Base-by-base conservation (phyloP, 805 yeast species). In the Starmerella roubikii region DNA sequence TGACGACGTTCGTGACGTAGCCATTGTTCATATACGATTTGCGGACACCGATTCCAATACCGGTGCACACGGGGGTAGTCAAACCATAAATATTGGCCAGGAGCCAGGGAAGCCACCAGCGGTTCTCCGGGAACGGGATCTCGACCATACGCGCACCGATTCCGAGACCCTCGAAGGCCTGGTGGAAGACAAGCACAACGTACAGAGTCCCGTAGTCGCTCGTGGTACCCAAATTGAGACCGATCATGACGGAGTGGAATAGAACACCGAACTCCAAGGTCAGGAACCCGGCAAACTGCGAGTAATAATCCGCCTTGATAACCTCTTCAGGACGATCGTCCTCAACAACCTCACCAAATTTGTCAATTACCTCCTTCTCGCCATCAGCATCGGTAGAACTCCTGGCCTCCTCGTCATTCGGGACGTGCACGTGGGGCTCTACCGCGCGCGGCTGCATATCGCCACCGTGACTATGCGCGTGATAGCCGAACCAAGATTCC, bases 101-200 rank as follows among this genome's bases (percentile, higher is more conserved):
- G 1, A 62, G 44, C 58, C 69, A 74, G 3, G 81, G 80, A 32
- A 70, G 57, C 64, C 68, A 67, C 39, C 61, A 54, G 46, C 57
- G 62, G 16, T 44, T 27, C 18, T 50, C 42, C 8, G 79, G 78
- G 71, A 77, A 77, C 2, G 65, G 61, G 16, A 74, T 71, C 27
- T 67, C 65, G 1, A 80, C 72, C 34, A 76, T 58, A 55, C 91
- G 68, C 10, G 86, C 67, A 24, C 88, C 86, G 46, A 78, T 66
- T 49, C 88, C 88, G 38, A 79, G 65, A 46, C 88, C 88, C 62
- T 79, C 88, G 52, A 79, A 80, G 53, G 74, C 66, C 58, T 79
- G 88, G 58, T 79, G 88, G 67, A 78, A 79, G 4, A 76, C 72
- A 30, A 72, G 46, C 8, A 78, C 88, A 35, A 74, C 63, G 52